Evolutionary conservation across 2,329 filamentous ascomycete species (phyloP), one percentile per base, ranked within the genome.

Genomic region (Ambrosiella beaveri): DNA sequence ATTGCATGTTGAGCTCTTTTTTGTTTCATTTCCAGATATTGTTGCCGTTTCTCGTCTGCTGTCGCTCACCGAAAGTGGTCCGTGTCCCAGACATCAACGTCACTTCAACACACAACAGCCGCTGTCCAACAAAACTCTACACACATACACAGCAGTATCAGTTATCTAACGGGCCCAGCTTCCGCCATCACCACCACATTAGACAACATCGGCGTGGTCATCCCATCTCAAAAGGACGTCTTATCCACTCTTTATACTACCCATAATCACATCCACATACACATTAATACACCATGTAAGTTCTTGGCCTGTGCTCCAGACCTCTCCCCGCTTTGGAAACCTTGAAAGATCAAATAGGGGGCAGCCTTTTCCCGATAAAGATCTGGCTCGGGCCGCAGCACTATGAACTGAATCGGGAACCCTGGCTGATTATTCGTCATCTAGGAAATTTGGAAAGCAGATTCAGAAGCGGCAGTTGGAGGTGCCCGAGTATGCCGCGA

Each of bases 391-490:
- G 19, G 44, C 44, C 44, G 44, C 44, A 47, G n/a, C 44, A 17
- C 6, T 47, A 15, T 47, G 44, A 47, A 47, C 44, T 47, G 44
- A 27, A 27, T 27, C 27, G 27, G 27, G 44, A 47, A 13, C 44
- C 44, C 19, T 13, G 5, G n/a, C 19, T 13, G 51, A 15, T 38
- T 36, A 5, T 37, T 11, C 13, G 4, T 45, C 7, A 15, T 40
- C 7, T 59, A 98, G 91, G 93, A 98, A 98, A 81, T 98, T 98
- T 76, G 93, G 93, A 71, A 98, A 98, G 77, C 88, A 96, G 70
- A 95, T 98, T 65, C 93, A 97, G 76, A 95, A 95, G 77, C 85
- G 90, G 70, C 93, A 98, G 79, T 87, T 98, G 67, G 93, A 98
- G 71, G 90, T 98, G 61, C 93, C 93, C 61, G 93, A 98, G 79